phyloP scores from a whole-genome alignment of 139 green algal species.

The Chlamydomonas sp. region DNA sequence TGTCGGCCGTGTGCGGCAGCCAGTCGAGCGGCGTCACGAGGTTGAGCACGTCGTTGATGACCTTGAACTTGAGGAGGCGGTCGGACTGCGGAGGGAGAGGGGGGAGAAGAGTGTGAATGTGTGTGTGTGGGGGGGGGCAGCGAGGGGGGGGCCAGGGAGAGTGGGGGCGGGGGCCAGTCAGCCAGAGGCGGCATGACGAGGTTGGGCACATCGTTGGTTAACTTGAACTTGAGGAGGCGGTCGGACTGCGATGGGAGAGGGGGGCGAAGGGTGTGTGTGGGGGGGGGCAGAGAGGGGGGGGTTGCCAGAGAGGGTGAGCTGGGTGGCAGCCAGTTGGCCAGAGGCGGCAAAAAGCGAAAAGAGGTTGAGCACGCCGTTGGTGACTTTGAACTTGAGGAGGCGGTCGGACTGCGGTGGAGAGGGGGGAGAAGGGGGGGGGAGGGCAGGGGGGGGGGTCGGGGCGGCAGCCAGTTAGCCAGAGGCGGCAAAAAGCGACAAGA shows the following conservation, averaged over 20 bases:
- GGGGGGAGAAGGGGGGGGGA: neutral
- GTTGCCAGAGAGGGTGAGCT: too few species aligned
- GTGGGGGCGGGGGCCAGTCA: too few species aligned
- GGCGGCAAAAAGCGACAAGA: conserved; percentile 27
- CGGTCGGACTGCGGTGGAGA: conserved; percentile 33
- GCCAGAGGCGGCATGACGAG: conserved; percentile 34
- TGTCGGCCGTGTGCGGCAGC: neutral
- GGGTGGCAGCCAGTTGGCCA: conserved; percentile 12
- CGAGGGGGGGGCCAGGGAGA: too few species aligned
- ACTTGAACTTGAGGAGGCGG: conserved; percentile 49
- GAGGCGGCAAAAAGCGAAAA: conserved; percentile 29
- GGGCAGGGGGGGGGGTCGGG: too few species aligned
- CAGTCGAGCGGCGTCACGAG: conserved; percentile 29
- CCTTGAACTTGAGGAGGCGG: conserved; percentile 49
- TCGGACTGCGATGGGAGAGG: conserved; percentile 28
- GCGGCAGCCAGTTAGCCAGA: conserved; percentile 6
- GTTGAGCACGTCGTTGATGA: conserved; percentile 52
- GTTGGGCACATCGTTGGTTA: conserved; percentile 50
- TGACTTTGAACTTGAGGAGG: conserved; percentile 52
- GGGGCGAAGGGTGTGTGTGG: neutral
- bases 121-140: too few species aligned
- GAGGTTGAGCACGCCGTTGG: conserved; percentile 45
- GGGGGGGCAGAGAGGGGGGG: too few species aligned
- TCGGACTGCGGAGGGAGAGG: conserved; percentile 27
- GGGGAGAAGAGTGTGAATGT: too few species aligned